Conservation (phyloP, 2,329 filamentous ascomycete species). For the Alternaria sp. region DNA sequence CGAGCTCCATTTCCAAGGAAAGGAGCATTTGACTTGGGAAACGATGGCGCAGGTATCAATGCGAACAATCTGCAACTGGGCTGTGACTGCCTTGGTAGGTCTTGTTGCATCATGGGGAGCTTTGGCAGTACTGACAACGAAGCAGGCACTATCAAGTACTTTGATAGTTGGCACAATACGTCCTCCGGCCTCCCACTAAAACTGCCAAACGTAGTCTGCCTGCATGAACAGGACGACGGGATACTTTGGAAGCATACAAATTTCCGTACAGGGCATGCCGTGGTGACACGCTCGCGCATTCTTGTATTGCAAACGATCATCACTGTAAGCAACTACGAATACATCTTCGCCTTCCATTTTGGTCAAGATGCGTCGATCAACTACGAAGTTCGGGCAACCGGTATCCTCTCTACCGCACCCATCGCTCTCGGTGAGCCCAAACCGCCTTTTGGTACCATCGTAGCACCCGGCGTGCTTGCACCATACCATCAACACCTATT, state of each 20-base stretch:
- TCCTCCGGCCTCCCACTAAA: not conserved
- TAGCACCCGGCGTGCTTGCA: conserved; percentile 54
- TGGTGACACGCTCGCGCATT: conserved; percentile 30
- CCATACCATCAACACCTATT: conserved; percentile 57
- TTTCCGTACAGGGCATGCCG: conserved; percentile 30
- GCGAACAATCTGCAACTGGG: conserved; percentile 55
- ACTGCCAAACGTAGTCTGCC: conserved; percentile 52
- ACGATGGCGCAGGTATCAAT: conserved; percentile 53
- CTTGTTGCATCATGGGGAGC: not conserved
- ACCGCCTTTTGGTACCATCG: conserved; percentile 51
- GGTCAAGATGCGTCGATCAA: conserved; percentile 48
- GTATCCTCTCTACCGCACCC: conserved; percentile 52
- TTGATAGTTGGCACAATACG: not conserved
- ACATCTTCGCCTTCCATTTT: conserved; percentile 27
- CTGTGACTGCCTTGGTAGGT: conserved; percentile 54
- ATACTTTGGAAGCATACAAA: conserved; percentile 44
- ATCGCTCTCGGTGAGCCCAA: conserved; percentile 46
- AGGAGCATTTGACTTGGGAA: conserved; percentile 56
- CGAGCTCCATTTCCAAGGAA: conserved; percentile 54
- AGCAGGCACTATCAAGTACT: conserved; percentile 43
- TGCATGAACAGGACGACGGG: conserved; percentile 68
- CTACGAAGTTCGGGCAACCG: conserved; percentile 56
- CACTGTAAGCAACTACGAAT: conserved; percentile 42
- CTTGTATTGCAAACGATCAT: conserved; percentile 39
- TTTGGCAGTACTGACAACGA: not conserved